Evolutionary conservation across 345 rosid genomes (phyloP), one percentile per base, ranked within the genome.

Genomic region (Physaria fendleri): DNA sequence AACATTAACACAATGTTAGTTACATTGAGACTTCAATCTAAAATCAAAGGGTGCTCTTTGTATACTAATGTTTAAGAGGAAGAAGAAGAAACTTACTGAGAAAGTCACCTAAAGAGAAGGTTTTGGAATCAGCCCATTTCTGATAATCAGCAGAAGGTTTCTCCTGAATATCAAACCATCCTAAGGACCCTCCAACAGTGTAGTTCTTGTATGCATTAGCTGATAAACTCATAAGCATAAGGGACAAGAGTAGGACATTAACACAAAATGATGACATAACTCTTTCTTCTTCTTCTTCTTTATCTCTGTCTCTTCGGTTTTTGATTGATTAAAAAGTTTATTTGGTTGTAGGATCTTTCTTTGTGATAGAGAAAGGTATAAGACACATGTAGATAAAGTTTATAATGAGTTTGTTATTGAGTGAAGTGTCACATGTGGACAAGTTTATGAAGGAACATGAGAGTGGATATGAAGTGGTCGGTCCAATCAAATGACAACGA

Each of bases 41-140:
- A n/a, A n/a, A n/a, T n/a, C n/a, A n/a, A n/a, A n/a, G n/a, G n/a
- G n/a, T n/a, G n/a, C n/a, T n/a, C n/a, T n/a, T n/a, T n/a, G n/a
- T n/a, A n/a, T n/a, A n/a, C n/a, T n/a, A n/a, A n/a, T n/a, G n/a
- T n/a, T n/a, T n/a, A n/a, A n/a, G n/a, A n/a, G n/a, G n/a, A 28
- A 17, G 9, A 27, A 33, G n/a, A 48, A 3, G 22, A 48, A 28
- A 15, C 91, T 79, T 87, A 89, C 99, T 65, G 68, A 93, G 94
- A 71, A 93, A 87, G 81, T 93, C 97, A 55, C 99, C 99, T 66
- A 93, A 55, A 68, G 80, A 75, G 81, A 93, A 93, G 62, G 68
- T 65, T 59, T 87, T 85, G 62, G 70, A 64, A 64, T 66, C 78
- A 4, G 91, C 88, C 99, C 99, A 93, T 78, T 87, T 84, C 74